phyloP scores from a whole-genome alignment of 306 rosid species.

The Rubus idaeus region DNA sequence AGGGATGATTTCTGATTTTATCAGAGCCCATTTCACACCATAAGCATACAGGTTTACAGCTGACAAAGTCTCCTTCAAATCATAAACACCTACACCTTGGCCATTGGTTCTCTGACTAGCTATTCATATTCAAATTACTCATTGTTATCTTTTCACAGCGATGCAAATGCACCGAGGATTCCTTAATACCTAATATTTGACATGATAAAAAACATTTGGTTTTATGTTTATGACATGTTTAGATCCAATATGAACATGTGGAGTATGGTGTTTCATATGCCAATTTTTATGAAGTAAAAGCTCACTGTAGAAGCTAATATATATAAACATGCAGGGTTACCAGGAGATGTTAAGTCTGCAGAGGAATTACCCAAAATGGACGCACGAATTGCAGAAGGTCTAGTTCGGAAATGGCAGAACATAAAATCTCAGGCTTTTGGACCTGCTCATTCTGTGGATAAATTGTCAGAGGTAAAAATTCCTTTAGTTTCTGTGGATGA shows the following conservation, averaged over 20 bases:
- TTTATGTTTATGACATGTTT: neutral
- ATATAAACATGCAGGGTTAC: slow-evolving; percentile 38
- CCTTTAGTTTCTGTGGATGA: slow-evolving; percentile 4
- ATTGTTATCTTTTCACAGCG: neutral
- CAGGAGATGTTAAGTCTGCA: slow-evolving; percentile 43
- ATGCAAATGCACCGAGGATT: neutral
- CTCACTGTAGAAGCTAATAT: neutral
- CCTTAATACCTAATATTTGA: neutral
- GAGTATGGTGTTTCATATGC: neutral
- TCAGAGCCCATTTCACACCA: neutral
- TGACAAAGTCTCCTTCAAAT: neutral
- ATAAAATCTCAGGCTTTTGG: slow-evolving; percentile 89
- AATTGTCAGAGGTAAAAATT: slow-evolving; percentile 62
- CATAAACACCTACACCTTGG: neutral
- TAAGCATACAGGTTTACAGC: neutral
- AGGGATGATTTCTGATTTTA: slow-evolving; percentile 5
- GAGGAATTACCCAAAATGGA: slow-evolving; percentile 73
- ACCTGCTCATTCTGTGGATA: slow-evolving; percentile 64
- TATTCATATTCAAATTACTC: neutral
- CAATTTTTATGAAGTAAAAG: neutral
- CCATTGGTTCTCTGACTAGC: neutral
- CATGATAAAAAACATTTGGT: neutral
- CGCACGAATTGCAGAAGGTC: slow-evolving; percentile 84
- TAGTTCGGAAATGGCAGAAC: slow-evolving; percentile 88
- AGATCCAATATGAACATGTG: neutral